A percentile compares a stretch with the other conserved stretches of the same genome.
Evolutionary conservation across 306 rosid species (phyloP).

Genomic region (Dryas octopetala): DNA sequence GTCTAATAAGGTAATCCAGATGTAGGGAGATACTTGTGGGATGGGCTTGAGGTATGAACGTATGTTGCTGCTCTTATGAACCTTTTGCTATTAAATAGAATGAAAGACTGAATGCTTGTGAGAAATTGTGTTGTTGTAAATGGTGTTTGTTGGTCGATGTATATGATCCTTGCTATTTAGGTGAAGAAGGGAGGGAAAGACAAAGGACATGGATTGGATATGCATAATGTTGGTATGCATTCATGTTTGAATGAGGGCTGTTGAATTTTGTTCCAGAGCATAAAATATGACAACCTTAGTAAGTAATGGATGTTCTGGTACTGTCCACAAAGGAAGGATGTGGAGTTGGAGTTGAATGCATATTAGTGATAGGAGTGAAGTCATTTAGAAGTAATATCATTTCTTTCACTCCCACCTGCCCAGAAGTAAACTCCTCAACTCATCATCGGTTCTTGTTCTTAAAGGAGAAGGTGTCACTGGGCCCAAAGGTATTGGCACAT

Average conservation of each 20-base stretch:
- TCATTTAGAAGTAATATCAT: neutral
- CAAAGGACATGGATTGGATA: too few relatives aligned
- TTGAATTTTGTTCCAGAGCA: too few relatives aligned
- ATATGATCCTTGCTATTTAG: neutral
- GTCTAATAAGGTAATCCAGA: neutral
- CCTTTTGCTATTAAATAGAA: neutral
- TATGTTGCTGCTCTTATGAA: neutral
- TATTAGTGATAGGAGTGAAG: neutral
- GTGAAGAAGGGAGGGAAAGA: neutral
- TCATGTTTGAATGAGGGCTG: too few relatives aligned
- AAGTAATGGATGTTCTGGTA: too few relatives aligned
- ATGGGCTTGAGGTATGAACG: neutral
- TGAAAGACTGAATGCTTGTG: neutral
- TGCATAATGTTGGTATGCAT: too few relatives aligned
- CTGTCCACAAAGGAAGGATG: too few relatives aligned
- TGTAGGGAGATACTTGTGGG: neutral
- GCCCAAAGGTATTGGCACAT: too few relatives aligned
- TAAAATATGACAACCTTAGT: too few relatives aligned
- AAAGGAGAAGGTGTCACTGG: neutral
- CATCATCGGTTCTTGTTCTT: neutral
- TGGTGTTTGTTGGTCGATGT: neutral
- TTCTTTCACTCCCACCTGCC: neutral
- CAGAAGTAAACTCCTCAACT: neutral
- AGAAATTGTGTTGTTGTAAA: neutral
- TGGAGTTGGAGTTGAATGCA: neutral